Percentiles rank a stretch among this genome's conserved stretches.
Evolutionary conservation across 805 yeast species (phyloP).

Genomic region (Metschnikowia baotianmanensis): DNA sequence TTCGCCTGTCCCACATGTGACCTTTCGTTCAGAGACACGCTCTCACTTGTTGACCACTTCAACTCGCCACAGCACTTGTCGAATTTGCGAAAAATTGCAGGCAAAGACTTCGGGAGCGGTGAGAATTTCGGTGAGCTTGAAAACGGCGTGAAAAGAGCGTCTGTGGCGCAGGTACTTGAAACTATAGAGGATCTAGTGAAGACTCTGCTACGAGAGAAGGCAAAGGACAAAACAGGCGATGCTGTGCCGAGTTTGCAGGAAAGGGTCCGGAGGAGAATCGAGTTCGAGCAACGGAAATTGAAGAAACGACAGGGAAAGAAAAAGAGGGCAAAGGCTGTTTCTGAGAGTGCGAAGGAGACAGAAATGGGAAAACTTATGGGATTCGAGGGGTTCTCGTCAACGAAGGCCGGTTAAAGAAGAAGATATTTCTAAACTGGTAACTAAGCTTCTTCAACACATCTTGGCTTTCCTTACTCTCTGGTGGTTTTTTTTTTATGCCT

Average conservation of each 20-base stretch:
- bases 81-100: conserved; percentile 27
- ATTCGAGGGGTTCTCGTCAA: conserved; percentile 51
- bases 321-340: conserved; percentile 13
- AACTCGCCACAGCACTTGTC: conserved; percentile 64
- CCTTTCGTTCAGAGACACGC: conserved; percentile 76
- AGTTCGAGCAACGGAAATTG: conserved; percentile 36
- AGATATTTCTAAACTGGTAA: too few relatives aligned
- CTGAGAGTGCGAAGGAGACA: conserved; percentile 13
- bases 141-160: conserved; percentile 37
- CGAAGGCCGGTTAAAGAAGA: conserved; percentile 30
- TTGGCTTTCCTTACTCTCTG: too few relatives aligned
- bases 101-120: conserved; percentile 8
- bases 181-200: conserved; percentile 31
- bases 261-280: conserved; percentile 39
- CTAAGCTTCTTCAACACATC: too few relatives aligned
- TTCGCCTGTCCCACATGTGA: conserved; percentile 82
- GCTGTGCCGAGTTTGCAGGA: conserved; percentile 33
- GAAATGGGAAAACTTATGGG: conserved; percentile 53
- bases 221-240: neutral
- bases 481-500: too few relatives aligned
- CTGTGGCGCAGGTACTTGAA: conserved; percentile 30
- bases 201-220: conserved; percentile 20
- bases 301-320: conserved; percentile 26
- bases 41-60: conserved; percentile 79
- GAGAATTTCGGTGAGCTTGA: conserved; percentile 31